Base-by-base conservation (phyloP, 176 grass and related monocot genomes). In the Saccharum officinarum region DNA sequence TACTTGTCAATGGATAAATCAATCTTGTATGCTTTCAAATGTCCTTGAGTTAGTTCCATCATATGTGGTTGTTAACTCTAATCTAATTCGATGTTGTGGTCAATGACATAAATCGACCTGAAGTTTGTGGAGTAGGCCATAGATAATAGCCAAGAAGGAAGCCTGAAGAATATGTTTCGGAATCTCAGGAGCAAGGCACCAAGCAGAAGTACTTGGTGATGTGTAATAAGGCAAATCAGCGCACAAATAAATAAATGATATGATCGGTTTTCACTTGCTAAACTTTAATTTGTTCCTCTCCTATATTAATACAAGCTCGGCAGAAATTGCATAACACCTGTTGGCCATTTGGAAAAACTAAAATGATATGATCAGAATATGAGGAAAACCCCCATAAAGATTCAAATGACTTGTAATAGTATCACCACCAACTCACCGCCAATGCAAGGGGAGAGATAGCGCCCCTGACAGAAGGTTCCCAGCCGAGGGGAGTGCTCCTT, bases 1-100 rank as follows among this genome's bases (percentile, higher is more conserved):
- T 77, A 81, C 79, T 62, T 77, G 33, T 77, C 50, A 77, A 82
- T 77, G 72, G 50, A 87, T 49, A 67, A 61, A 82, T 82, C 49
- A 82, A 70, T 47, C 71, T 46, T 77, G 47, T 69, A 76, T 77
- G 71, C 61, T 82, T 61, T 7, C 76, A 61, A 82, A 13, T 82
- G 63, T 76, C 36, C 86, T 37, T 5, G 8, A 7, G 2, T 75
- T 2, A 30, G 0, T 13, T 10, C 11, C 55, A 57, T 61, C 3
- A 9, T 25, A 3, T 40, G 5, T 26, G 28, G 7, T 60, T 46
- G 20, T 40, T 40, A 69, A n/a, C 45, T 47, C 46, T 37, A 38
- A 52, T 46, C 17, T 2, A 4, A 25, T 59, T 2, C 25, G 22
- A 1, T 66, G 68, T 3, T 74, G 26, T 5, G 13, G 6, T 47